These are phyloP conservation scores for Trichoderma virens DNA, from an alignment of 495 filamentous ascomycete genomes.

Conservation along the genomic window DNA sequence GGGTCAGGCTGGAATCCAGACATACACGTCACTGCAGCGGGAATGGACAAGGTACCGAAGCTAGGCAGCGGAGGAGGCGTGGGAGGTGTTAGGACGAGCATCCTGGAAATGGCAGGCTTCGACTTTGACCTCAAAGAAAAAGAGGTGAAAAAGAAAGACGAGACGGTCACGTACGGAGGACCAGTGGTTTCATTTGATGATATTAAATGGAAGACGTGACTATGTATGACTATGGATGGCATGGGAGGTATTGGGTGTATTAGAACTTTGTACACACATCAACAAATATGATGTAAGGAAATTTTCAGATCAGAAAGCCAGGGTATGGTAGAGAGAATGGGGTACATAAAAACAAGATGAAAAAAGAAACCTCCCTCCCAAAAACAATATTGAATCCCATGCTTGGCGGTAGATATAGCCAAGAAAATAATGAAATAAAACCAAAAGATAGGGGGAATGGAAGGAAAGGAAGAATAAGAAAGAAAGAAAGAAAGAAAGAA, in stretches of 20 bases:
- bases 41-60: slow-evolving; percentile 5
- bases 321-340: background rate
- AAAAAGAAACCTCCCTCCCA: background rate
- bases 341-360: background rate
- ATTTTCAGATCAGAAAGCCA: no score
- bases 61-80: background rate
- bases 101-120: slow-evolving; percentile 4
- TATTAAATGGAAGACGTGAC: background rate
- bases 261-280: background rate
- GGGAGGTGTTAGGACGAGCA: slow-evolving; percentile 5
- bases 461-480: no score
- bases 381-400: background rate
- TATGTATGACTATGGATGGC: background rate
- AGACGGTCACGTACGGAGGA: slow-evolving; percentile 9
- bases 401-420: no score
- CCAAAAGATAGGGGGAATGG: background rate
- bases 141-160: slow-evolving; percentile 1
- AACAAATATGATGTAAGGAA: background rate
- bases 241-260: background rate
- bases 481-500: background rate
- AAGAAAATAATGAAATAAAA: background rate
- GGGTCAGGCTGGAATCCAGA: slow-evolving; percentile 39
- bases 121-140: background rate
- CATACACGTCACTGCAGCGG: slow-evolving; percentile 41
- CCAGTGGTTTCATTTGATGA: slow-evolving; percentile 9